phyloP scores from a whole-genome alignment of 1,284 basidiomycete species.

The Coniferiporia weirii region DNA sequence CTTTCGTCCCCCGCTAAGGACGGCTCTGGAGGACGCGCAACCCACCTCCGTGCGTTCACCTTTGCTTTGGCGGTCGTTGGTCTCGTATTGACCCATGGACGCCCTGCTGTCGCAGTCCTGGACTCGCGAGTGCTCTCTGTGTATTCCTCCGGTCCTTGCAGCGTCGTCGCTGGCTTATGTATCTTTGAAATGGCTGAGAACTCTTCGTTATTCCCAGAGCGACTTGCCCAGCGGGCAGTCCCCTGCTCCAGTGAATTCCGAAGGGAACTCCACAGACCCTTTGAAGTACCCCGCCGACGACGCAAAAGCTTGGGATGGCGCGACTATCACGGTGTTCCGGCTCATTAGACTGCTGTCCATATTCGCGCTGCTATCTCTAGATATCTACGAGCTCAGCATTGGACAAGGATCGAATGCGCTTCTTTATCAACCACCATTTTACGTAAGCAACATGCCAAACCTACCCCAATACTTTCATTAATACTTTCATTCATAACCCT shows the following conservation, averaged over 20 bases:
- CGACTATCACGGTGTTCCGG: constrained; percentile 11
- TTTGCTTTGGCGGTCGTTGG: no score
- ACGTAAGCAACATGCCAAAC: background rate
- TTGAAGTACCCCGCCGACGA: background rate
- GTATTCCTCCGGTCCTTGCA: background rate
- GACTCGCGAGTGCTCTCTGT: background rate
- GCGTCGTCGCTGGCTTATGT: constrained; percentile 4
- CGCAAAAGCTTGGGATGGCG: background rate
- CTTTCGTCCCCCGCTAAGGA: no score
- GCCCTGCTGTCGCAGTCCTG: background rate
- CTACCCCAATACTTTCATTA: background rate
- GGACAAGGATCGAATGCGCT: constrained; percentile 1
- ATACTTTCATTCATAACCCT: background rate
- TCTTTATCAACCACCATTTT: constrained; percentile 7
- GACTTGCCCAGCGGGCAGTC: background rate
- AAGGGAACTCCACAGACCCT: background rate
- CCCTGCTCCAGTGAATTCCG: background rate
- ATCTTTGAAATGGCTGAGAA: background rate
- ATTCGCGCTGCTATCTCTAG: constrained; percentile 6
- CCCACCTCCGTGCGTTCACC: no score
- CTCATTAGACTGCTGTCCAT: constrained; percentile 4
- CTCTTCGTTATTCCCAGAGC: background rate
- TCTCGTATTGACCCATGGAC: no score
- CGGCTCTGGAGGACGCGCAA: no score
- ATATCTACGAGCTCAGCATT: constrained; percentile 1